Conservation (phyloP, 2,329 filamentous ascomycete genomes). For the Blumeriella jaapii region DNA sequence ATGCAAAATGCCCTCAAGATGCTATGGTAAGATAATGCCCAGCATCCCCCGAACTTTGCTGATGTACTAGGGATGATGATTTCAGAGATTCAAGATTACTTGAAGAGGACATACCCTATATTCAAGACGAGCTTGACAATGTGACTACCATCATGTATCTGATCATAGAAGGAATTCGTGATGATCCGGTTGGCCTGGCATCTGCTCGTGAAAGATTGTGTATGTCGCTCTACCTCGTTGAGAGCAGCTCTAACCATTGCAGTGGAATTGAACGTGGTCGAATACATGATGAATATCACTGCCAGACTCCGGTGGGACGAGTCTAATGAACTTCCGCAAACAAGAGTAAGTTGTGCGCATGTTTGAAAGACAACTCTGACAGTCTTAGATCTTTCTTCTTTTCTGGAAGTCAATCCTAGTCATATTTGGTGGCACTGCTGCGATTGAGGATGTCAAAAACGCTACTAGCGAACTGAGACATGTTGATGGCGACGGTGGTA, state of each 20-base stretch:
- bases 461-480: constrained; percentile 47
- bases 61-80: constrained; percentile 23
- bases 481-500: constrained; percentile 39
- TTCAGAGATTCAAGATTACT: constrained; percentile 25
- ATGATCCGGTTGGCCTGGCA: constrained; percentile 38
- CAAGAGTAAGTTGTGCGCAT: constrained; percentile 40
- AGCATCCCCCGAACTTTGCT: constrained; percentile 5
- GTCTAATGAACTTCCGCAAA: constrained; percentile 49
- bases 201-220: constrained; percentile 32
- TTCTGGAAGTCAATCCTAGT: constrained; percentile 89
- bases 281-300: constrained; percentile 59
- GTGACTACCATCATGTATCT: constrained; percentile 53
- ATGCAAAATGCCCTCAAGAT: constrained; percentile 24
- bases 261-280: constrained; percentile 51
- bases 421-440: constrained; percentile 67
- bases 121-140: constrained; percentile 49
- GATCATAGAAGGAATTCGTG: constrained; percentile 43
- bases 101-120: constrained; percentile 26
- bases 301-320: constrained; percentile 64
- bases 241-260: neutral
- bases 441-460: constrained; percentile 63
- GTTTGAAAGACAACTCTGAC: constrained; percentile 15
- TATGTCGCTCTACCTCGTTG: constrained; percentile 28
- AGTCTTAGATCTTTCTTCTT: constrained; percentile 56
- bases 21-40: constrained; percentile 24